Base-by-base conservation (phyloP, 495 filamentous ascomycete species). In the Lepidopterella palustris region DNA sequence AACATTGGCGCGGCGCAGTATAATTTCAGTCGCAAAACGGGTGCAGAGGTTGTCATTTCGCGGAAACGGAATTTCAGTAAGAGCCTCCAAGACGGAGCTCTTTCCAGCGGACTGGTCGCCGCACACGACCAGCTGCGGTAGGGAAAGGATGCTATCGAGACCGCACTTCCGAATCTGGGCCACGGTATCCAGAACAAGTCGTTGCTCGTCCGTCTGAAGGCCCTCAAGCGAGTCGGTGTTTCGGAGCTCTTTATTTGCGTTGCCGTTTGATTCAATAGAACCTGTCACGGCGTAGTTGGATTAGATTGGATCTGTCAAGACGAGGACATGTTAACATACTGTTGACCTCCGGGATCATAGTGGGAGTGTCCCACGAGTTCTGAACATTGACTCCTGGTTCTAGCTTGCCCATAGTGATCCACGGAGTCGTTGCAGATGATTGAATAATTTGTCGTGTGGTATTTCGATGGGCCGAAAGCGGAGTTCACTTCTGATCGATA, bases 21-120 rank as follows among this genome's bases (percentile, higher is more conserved):
- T 73, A 1, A 88, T 71, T 63, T 90, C 85, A 0, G 83, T 88
- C 1, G 86, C 81, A 58, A 88, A 88, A 0, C 82, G 76, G 0
- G 86, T 89, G 68, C 86, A 88, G 0, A 84, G 64, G 42, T 76
- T 82, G 52, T 80, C 79, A 48, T 85, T 80, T 11, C 76, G 64
- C 0, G 86, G 84, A 58, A 90, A 90, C 0, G 80, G 80, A 9
- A 89, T 81, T 32, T 82, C 78, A 0, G 85, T 85, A 39, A 92
- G 80, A 0, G 83, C 87, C 26, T 50, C 47, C 11, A 50, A 24
- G 26, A 50, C 47, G 20, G 47, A 50, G 5, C 47, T 50, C 47
- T 50, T 50, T 3, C 47, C 47, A 26, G 47, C 24, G 47, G 21
- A 25, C 24, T 50, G 47, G 21, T 50, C 47, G 15, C 47, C 47